phyloP scores from a whole-genome alignment of 116 monocot genomes.

The Papilionanthe hybrid region DNA sequence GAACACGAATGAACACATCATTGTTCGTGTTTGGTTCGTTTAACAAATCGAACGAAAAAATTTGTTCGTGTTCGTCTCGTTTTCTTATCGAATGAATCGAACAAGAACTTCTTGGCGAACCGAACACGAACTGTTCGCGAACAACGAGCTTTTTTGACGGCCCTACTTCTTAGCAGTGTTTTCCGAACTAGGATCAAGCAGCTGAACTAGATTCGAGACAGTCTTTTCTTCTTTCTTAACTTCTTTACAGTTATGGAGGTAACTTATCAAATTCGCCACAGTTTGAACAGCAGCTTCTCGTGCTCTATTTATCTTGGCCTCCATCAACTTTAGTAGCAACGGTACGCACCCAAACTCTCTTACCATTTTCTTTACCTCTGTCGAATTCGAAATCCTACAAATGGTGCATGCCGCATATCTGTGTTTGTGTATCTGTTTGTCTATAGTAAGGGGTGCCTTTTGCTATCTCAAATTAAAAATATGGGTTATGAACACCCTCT shows the following conservation, averaged over 20 bases:
- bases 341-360: conserved; percentile 25
- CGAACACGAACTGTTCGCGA: no score
- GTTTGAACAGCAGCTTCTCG: conserved; percentile 25
- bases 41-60: no score
- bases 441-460: no score
- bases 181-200: conserved; percentile 33
- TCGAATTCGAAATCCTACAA: conserved; percentile 16
- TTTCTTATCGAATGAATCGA: no score
- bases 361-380: conserved; percentile 18
- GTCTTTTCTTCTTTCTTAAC: conserved; percentile 39
- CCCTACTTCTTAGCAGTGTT: conserved; percentile 51
- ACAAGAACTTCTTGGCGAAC: no score
- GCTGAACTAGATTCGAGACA: conserved; percentile 42
- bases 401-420: conserved; percentile 17
- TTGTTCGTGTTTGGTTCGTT: no score
- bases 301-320: conserved; percentile 11
- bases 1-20: no score
- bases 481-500: no score
- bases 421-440: no score
- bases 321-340: conserved; percentile 17
- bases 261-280: conserved; percentile 25
- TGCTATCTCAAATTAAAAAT: no score
- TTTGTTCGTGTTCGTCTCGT: no score
- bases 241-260: conserved; percentile 22
- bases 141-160: no score